phyloP scores from a whole-genome alignment of 441 rosid species.

The Rhodomyrtus psidioides region DNA sequence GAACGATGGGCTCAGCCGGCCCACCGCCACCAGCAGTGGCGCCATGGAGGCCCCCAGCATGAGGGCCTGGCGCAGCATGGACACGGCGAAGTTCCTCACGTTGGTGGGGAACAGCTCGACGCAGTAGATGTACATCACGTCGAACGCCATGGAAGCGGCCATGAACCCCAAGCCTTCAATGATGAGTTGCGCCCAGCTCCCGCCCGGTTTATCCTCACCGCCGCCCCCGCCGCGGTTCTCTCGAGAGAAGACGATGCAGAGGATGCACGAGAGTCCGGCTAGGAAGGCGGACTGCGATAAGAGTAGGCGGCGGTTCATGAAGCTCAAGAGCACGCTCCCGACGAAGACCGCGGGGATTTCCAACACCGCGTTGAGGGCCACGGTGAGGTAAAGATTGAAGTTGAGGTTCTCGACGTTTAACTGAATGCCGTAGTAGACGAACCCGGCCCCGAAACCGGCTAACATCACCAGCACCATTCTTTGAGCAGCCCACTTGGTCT shows the following conservation, averaged over 20 bases:
- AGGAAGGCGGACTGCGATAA: slow-evolving; percentile 32
- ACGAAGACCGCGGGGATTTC: slow-evolving; percentile 64
- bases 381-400: slow-evolving; percentile 45
- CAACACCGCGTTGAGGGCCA: slow-evolving; percentile 50
- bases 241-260: slow-evolving; percentile 42
- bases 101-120: slow-evolving; percentile 65
- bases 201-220: not conserved
- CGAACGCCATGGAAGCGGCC: slow-evolving; percentile 47
- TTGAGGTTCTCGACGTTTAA: slow-evolving; percentile 52
- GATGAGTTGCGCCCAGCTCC: slow-evolving; percentile 36
- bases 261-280: slow-evolving; percentile 34
- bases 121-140: slow-evolving; percentile 41
- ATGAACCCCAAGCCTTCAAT: slow-evolving; percentile 46
- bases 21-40: slow-evolving; percentile 46
- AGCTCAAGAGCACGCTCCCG: slow-evolving; percentile 32
- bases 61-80: slow-evolving; percentile 47
- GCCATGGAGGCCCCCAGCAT: slow-evolving; percentile 68
- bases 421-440: slow-evolving; percentile 66
- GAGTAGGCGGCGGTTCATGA: slow-evolving; percentile 37
- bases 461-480: slow-evolving; percentile 44
- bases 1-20: slow-evolving; percentile 35
- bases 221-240: not conserved
- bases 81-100: slow-evolving; percentile 54
- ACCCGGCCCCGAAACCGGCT: slow-evolving; percentile 58
- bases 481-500: slow-evolving; percentile 50